Conservation (phyloP, 805 yeast species). For the Candida rishiriensis region DNA sequence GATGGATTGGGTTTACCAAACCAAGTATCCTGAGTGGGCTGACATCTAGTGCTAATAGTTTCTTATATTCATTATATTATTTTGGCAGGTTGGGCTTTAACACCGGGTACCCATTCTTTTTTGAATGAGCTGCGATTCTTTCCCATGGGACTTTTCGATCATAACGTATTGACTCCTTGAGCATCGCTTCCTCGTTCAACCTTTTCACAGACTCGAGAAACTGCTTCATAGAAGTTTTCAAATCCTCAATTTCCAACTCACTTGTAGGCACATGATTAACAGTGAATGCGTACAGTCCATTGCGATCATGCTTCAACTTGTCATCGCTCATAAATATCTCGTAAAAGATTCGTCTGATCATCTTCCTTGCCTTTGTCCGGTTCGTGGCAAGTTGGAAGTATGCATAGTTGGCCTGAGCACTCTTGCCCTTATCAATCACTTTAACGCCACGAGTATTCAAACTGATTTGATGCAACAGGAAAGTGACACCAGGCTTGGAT, state of each 20-base stretch:
- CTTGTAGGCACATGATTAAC: slow-evolving; percentile 10
- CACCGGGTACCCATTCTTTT: too few relatives aligned
- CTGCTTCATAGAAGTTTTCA: slow-evolving; percentile 8
- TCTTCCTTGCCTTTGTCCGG: slow-evolving; percentile 19
- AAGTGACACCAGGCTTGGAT: slow-evolving; percentile 27
- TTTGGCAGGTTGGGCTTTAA: too few relatives aligned
- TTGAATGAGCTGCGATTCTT: slow-evolving; percentile 3
- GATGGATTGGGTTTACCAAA: slow-evolving; percentile 33
- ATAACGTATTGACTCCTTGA: slow-evolving; percentile 4
- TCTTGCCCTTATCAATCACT: neutral
- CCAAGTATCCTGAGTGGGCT: slow-evolving; percentile 47
- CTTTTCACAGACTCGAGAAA: slow-evolving; percentile 16
- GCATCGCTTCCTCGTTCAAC: slow-evolving; percentile 3
- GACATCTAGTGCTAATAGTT: slow-evolving; percentile 13
- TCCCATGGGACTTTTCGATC: slow-evolving; percentile 18
- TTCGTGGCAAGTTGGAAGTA: slow-evolving; percentile 25
- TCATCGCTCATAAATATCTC: slow-evolving; percentile 9
- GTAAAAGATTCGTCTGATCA: slow-evolving; percentile 17
- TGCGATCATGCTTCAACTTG: slow-evolving; percentile 6
- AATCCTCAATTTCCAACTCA: slow-evolving; percentile 8
- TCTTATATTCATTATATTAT: too few relatives aligned
- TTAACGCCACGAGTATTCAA: slow-evolving; percentile 14
- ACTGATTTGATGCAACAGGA: slow-evolving; percentile 16
- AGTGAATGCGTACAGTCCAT: slow-evolving; percentile 25
- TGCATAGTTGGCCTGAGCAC: slow-evolving; percentile 4